Evolutionary conservation across 495 filamentous ascomycete species (phyloP).

Genomic region (Penicillium coprophilum): DNA sequence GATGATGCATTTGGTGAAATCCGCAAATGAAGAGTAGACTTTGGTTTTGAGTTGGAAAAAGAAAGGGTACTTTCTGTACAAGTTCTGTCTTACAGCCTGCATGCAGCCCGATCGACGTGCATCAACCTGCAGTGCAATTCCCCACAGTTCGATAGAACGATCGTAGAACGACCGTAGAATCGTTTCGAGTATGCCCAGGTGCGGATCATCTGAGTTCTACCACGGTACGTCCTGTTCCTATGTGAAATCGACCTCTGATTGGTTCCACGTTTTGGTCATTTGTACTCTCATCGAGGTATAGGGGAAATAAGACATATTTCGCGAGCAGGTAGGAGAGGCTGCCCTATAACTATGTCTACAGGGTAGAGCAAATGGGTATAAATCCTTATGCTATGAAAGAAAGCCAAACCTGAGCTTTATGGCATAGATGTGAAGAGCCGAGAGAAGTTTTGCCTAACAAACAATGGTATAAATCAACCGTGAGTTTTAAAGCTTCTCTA

Average conservation of each 20-base stretch:
- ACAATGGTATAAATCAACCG: background rate
- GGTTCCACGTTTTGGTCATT: background rate
- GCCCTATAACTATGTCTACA: no score
- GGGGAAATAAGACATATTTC: no score
- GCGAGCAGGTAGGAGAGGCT: no score
- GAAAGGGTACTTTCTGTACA: background rate
- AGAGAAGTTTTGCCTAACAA: no score
- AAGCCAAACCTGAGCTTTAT: background rate
- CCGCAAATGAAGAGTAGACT: background rate
- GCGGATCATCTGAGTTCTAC: background rate
- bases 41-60: background rate
- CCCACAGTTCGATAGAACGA: background rate
- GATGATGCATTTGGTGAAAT: no score
- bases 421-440: background rate
- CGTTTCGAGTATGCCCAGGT: background rate
- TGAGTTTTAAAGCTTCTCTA: background rate
- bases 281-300: no score
- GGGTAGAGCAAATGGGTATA: no score
- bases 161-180: background rate
- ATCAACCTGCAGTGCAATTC: conserved; percentile 4
- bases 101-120: conserved; percentile 4
- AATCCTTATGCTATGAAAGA: no score
- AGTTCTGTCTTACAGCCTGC: conserved; percentile 4
- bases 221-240: background rate
- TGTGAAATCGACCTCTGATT: background rate